Evolutionary conservation across 768 basidiomycete genomes (phyloP), one percentile per base, ranked within the genome.

Genomic region (Mycena sanguinolenta): DNA sequence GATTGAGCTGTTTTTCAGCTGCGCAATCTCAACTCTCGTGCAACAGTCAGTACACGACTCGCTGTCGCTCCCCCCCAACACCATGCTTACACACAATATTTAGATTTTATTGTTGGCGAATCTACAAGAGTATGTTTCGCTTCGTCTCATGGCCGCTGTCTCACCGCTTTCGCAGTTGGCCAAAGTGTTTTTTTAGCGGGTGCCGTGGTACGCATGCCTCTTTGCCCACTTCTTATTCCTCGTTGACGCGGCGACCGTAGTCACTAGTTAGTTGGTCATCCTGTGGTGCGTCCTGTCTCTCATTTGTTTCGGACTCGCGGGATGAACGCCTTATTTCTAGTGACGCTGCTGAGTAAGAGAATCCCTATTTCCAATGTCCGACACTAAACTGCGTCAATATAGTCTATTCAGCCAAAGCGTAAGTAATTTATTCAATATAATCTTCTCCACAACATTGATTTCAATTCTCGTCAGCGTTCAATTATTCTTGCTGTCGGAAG

Each of bases 1-100:
- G 65, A 60, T 73, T 19, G 61, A 73, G 63, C 52, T 73, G 44
- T 73, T 71, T 54, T 73, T 73, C 73, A 73, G 73, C 39, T 70
- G 66, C 58, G 69, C 69, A 27, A 73, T 73, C 44, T 60, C 73
- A 42, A 70, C 69, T 14, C 27, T 73, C 23, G 73, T 73, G 1
- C 73, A 73, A 65, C 73, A 73, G 73, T 72, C 14, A 57, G 63
- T 34, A 16, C 30, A 25, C 34, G n/a, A n/a, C n/a, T n/a, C n/a
- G n/a, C n/a, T n/a, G n/a, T 28, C 28, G 7, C 19, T 19, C 39
- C 13, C 10, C 5, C 23, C 13, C 1, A 46, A 21, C 21, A 38
- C n/a, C 13, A 16, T 23, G n/a, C 59, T 55, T 38, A 59, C 36
- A 7, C 49, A 42, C 36, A 7, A 55, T 52, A 6, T 55, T 13